Base-by-base conservation (phyloP, 805 yeast genomes). In the Komagataella kurtzmanii region DNA sequence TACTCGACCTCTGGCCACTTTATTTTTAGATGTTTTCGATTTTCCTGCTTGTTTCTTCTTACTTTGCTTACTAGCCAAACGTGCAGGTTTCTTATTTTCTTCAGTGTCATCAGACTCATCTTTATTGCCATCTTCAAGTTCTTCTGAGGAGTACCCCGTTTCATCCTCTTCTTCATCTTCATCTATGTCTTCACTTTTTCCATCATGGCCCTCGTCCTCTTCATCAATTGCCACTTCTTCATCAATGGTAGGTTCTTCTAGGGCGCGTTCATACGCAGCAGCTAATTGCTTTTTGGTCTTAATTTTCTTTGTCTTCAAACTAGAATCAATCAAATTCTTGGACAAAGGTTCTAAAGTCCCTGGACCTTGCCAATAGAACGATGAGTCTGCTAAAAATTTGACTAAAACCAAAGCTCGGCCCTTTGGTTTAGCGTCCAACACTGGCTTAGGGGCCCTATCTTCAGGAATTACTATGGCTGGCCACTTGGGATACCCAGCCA, bases 401-500 rank as follows among this genome's bases (percentile, higher is more conserved):
- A 51, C 53, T 10, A 48, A 48, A 36, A 47, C 45, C 14, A 30
- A 19, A 12, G 21, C 21, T 17, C 51, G 44, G 17, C 18, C 40
- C 45, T 44, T 45, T 18, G 64, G 50, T 66, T 58, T 69, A 65
- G 24, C 62, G 1, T 75, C 74, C 14, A 70, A 65, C 57, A 67
- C 58, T 43, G 61, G 62, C 18, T 57, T 55, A 2, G 77, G 58
- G 1, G 54, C 45, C n/a, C 43, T n/a, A 14, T 51, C 53, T 17
- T 49, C 53, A 18, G 58, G 56, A 45, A 76, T 71, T 67, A 75
- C 70, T 49, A 73, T 70, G 12, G 76, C 71, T 6, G 80, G 80
- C 80, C 80, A 75, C 14, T 72, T 69, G 1, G 75, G 73, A 56
- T 64, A 74, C 17, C 72, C 68, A 14, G 67, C 65, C 70, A 72